Conservation (phyloP, 1,284 basidiomycete species). For the Ganoderma meredithae region DNA sequence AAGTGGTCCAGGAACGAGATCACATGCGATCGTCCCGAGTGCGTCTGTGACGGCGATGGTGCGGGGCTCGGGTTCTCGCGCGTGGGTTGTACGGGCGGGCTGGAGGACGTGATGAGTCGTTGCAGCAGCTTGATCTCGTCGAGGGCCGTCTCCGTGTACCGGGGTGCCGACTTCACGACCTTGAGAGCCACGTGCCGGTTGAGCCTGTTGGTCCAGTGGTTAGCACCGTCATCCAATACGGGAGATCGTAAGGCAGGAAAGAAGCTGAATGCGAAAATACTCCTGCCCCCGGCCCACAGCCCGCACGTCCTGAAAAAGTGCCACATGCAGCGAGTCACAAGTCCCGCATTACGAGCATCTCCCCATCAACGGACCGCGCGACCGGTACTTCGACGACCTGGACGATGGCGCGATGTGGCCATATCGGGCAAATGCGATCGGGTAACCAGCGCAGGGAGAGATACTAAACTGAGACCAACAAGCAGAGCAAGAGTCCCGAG, state of each 20-base stretch:
- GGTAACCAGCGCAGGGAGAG: neutral
- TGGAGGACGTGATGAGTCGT: slow-evolving; percentile 90
- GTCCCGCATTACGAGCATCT: slow-evolving; percentile 15
- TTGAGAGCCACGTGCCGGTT: slow-evolving; percentile 98
- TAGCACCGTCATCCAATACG: slow-evolving; percentile 9
- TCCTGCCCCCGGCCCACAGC: neutral
- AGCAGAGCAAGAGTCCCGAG: neutral
- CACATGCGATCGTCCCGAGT: slow-evolving; percentile 84
- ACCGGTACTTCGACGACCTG: neutral
- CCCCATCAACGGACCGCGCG: slow-evolving; percentile 16
- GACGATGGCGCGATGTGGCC: neutral
- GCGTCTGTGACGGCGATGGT: slow-evolving; percentile 71
- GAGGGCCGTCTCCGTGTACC: slow-evolving; percentile 97
- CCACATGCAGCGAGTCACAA: neutral
- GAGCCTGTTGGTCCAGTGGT: slow-evolving; percentile 59
- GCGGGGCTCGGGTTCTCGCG: slow-evolving; percentile 63
- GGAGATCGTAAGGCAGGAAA: neutral
- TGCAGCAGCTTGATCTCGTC: slow-evolving; percentile 99
- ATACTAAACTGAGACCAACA: neutral
- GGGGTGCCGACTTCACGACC: slow-evolving; percentile 96
- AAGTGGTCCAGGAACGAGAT: slow-evolving; percentile 98
- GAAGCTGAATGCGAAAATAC: neutral
- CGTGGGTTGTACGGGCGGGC: slow-evolving; percentile 64
- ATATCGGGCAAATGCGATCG: slow-evolving; percentile 6
- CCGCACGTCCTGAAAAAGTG: neutral